Evolutionary conservation across 805 yeast genomes (phyloP).

Genomic region (Cyberlindnera mycetangii): DNA sequence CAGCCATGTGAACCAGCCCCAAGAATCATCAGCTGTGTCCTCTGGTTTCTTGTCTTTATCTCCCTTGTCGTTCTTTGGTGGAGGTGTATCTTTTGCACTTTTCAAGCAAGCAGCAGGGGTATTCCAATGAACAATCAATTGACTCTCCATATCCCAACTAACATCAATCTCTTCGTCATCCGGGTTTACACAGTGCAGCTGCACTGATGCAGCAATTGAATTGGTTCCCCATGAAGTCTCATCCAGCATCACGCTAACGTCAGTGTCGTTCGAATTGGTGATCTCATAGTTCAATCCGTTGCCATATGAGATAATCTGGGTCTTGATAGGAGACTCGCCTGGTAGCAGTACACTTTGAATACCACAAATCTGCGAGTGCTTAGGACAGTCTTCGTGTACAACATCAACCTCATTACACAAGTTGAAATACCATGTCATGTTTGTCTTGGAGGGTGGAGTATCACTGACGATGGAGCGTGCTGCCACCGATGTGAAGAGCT

Average conservation of each 20-base stretch:
- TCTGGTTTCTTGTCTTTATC: slow-evolving; percentile 22
- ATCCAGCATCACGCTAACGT: slow-evolving; percentile 38
- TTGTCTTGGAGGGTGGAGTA: slow-evolving; percentile 80
- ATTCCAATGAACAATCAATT: slow-evolving; percentile 33
- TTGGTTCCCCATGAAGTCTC: slow-evolving; percentile 73
- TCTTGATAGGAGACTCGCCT: slow-evolving; percentile 42
- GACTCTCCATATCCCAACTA: slow-evolving; percentile 20
- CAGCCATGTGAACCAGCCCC: slow-evolving; percentile 84
- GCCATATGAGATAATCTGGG: slow-evolving; percentile 63
- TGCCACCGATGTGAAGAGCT: slow-evolving; percentile 46
- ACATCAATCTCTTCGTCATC: slow-evolving; percentile 31
- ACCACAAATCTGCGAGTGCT: slow-evolving; percentile 78
- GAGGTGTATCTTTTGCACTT: slow-evolving; percentile 26
- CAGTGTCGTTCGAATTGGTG: slow-evolving; percentile 28
- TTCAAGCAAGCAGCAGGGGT: slow-evolving; percentile 44
- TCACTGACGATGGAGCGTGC: slow-evolving; percentile 36
- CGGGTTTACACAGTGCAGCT: slow-evolving; percentile 44
- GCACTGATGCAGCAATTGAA: slow-evolving; percentile 43
- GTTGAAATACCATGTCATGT: slow-evolving; percentile 65
- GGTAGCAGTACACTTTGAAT: slow-evolving; percentile 52
- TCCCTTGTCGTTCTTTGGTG: slow-evolving; percentile 25
- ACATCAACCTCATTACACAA: slow-evolving; percentile 51
- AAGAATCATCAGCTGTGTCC: slow-evolving; percentile 36
- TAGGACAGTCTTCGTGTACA: slow-evolving; percentile 52
- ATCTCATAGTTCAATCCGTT: slow-evolving; percentile 37